Evolutionary conservation across 2,329 filamentous ascomycete genomes (phyloP), one percentile per base, ranked within the genome.

Genomic region (Cladosporium sp.): DNA sequence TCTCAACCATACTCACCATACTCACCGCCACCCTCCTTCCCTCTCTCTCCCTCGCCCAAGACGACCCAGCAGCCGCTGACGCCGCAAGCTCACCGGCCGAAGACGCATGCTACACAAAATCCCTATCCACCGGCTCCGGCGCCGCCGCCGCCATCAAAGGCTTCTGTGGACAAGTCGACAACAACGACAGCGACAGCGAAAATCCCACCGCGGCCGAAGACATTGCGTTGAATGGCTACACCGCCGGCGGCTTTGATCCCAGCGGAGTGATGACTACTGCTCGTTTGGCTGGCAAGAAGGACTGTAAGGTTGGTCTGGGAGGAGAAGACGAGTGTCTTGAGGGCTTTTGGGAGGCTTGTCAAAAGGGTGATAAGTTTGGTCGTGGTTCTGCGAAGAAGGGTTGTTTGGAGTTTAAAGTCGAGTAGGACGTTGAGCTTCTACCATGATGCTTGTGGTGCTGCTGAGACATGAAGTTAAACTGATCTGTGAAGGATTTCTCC

Each of bases 71-170:
- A 12, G 39, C 37, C n/a, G 11, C 37, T 7, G 37, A 41, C 27
- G 13, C 18, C n/a, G 45, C 45, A 12, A 13, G 18, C 18, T 41
- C 45, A 3, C 36, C 24, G 4, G 45, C 45, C 1, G 45, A 48
- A 41, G 37, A 32, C 13, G 24, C 18, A 13, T 48, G 45, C 37
- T 40, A 48, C 37, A 27, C 24, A 4, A 48, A 48, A 8, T 30
- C 27, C 8, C 45, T 48, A 13, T 17, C 24, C 7, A 48, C 45
- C 18, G 45, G 37, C 12, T 48, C 45, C 11, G 45, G 45, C 4
- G 45, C 45, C 5, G 45, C 45, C 17, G 45, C 37, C 8, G 45
- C 45, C 6, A 48, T 48, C 27, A 48, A 41, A 17, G 45, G 45
- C 29, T 48, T 48, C 37, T 41, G 45, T 27, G 24, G 22, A 2